These are phyloP conservation scores for Metschnikowia proteae DNA, from an alignment of 805 yeast species.

Conservation along the genomic window DNA sequence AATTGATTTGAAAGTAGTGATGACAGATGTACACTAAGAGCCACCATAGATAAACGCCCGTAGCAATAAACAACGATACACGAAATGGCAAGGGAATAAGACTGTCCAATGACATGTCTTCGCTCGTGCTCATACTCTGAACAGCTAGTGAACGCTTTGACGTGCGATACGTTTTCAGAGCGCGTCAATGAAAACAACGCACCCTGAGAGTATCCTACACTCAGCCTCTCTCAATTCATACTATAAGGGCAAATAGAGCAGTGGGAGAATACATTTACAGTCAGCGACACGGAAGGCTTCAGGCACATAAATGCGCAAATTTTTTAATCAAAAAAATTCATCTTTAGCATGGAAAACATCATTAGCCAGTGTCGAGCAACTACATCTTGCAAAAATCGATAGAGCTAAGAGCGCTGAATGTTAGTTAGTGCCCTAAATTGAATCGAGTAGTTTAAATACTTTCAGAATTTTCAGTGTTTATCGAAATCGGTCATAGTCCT, in stretches of 20 bases:
- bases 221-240: not conserved
- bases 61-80: constrained; percentile 44
- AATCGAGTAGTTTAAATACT: not conserved
- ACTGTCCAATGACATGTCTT: constrained; percentile 20
- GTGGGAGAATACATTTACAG: not conserved
- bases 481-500: constrained; percentile 68
- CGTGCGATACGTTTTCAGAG: not conserved
- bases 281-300: constrained; percentile 23
- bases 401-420: constrained; percentile 6
- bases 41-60: constrained; percentile 55
- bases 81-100: constrained; percentile 41
- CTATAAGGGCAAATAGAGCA: not conserved
- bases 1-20: constrained; percentile 39
- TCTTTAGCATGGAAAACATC: constrained; percentile 63
- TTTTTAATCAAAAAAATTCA: constrained; percentile 46
- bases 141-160: not conserved
- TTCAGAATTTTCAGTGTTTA: constrained; percentile 65
- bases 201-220: not conserved
- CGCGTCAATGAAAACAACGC: not conserved
- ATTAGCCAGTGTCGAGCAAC: constrained; percentile 30
- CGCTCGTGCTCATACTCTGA: not conserved
- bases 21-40: constrained; percentile 39
- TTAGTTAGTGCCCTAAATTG: constrained; percentile 11
- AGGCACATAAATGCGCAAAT: constrained; percentile 34
- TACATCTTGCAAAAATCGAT: not conserved